A percentile compares a stretch with the other conserved stretches of the same genome.
Evolutionary conservation across 2,329 filamentous ascomycete genomes (phyloP).

Genomic region (Sclerotiophoma versabilis): DNA sequence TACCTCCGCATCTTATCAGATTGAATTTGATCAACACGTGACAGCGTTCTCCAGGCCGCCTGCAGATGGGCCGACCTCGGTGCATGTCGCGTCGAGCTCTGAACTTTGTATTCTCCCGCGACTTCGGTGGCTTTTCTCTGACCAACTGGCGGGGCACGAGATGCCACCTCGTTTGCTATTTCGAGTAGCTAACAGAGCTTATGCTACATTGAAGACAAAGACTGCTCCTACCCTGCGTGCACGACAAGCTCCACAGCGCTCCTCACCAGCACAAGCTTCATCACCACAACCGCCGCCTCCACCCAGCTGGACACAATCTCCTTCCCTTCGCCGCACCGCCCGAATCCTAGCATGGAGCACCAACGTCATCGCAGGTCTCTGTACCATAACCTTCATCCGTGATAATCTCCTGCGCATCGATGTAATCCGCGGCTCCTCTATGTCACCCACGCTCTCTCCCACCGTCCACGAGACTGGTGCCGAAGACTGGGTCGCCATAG

Average conservation of each 20-base stretch:
- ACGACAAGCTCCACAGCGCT: conserved; percentile 5
- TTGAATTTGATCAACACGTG: conserved; percentile 17
- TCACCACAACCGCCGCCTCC: conserved; percentile 1
- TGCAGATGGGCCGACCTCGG: conserved; percentile 7
- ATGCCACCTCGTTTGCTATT: background rate
- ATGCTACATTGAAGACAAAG: conserved; percentile 4
- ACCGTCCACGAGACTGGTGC: conserved; percentile 49
- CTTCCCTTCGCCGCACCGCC: conserved; percentile 11
- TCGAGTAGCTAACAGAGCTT: background rate
- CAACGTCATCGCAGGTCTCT: conserved; percentile 24
- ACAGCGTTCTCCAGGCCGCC: background rate
- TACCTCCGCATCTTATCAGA: conserved; percentile 28
- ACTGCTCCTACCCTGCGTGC: background rate
- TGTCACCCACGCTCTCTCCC: conserved; percentile 56
- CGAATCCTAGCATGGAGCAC: conserved; percentile 23
- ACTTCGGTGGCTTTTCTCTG: background rate
- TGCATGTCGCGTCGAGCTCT: conserved; percentile 17
- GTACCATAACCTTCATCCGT: conserved; percentile 44
- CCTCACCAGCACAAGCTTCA: background rate
- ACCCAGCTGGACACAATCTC: conserved; percentile 13
- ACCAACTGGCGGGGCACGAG: background rate
- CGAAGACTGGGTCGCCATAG: conserved; percentile 50
- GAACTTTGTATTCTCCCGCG: conserved; percentile 3
- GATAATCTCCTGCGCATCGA: conserved; percentile 51
- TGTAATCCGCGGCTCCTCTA: conserved; percentile 51